These are phyloP conservation scores for Pseudevernia furfuracea DNA, from an alignment of 495 filamentous ascomycete genomes.

Conservation along the genomic window DNA sequence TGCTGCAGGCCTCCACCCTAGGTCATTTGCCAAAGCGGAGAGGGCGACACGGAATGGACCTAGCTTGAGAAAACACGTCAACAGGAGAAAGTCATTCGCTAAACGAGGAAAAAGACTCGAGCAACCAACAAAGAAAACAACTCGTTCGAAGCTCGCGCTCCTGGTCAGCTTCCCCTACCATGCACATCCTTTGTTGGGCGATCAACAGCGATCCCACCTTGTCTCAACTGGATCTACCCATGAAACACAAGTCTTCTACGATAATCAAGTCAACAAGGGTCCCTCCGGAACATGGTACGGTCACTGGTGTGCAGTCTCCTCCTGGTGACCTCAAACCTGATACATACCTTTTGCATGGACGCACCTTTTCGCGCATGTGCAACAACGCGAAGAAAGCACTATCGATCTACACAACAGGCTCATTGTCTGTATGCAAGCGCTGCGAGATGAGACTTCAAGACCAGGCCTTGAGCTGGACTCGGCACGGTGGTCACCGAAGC, in stretches of 20 bases:
- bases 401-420: neutral
- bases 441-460: neutral
- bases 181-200: neutral
- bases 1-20: neutral
- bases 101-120: neutral
- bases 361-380: neutral
- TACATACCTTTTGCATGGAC: neutral
- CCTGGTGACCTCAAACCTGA: neutral
- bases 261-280: neutral
- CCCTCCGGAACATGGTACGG: neutral
- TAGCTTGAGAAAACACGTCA: neutral
- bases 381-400: neutral
- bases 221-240: neutral
- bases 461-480: neutral
- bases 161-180: neutral
- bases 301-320: neutral
- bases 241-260: neutral
- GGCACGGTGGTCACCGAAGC: neutral
- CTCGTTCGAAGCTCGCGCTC: neutral
- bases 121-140: neutral
- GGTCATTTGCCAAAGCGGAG: neutral
- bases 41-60: neutral
- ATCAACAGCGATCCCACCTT: neutral
- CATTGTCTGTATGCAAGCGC: neutral
- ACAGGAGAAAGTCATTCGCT: neutral